Base-by-base conservation (phyloP, 495 filamentous ascomycete species). In the Aspergillus sclerotioniger region DNA sequence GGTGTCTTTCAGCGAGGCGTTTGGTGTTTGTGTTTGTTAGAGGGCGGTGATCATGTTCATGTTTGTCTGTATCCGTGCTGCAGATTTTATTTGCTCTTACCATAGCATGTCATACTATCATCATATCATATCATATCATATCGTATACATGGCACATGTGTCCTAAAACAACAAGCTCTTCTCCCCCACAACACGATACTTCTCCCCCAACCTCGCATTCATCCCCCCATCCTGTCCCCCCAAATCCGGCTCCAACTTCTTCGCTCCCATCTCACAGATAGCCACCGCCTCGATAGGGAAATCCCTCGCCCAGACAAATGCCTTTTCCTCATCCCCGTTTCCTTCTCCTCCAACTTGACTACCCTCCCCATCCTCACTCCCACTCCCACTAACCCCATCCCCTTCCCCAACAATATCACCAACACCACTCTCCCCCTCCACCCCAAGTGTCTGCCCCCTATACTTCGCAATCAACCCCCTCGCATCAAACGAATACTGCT, bases 221-320 rank as follows among this genome's bases (percentile, higher is more conserved):
- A 71, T 51, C 29, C 58, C 67, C 43, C 58, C 54, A 28, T 63
- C 61, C 31, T 67, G 63, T 8, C 58, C 61, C 25, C 25, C 25
- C 25, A 25, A 2, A 25, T 62, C 51, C 2, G 59, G 63, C 54
- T 81, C 70, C 17, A 81, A 65, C 63, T 82, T 82, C 76, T 83
- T 85, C 41, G 90, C 88, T 1, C 89, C 89, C 89, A 92, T 92
- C 70, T 81, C 81, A 65, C 87, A 93, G 50, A 95, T 85, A 31
- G 79, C 83, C 8, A 95, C 66, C 37, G 75, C 82, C 52, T 89
- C 82, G 33, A 92, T 53, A 16, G 69, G 72, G 16, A 90, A 75
- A 52, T 83, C 74, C 53, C 78, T 74, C 63, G 87, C 85, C 86
- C 89, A 92, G 6, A 81, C 61, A 37, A 76, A 79, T 0, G 74